Evolutionary conservation across 257 asterid species (phyloP).

Genomic region (Euphrasia confusa): DNA sequence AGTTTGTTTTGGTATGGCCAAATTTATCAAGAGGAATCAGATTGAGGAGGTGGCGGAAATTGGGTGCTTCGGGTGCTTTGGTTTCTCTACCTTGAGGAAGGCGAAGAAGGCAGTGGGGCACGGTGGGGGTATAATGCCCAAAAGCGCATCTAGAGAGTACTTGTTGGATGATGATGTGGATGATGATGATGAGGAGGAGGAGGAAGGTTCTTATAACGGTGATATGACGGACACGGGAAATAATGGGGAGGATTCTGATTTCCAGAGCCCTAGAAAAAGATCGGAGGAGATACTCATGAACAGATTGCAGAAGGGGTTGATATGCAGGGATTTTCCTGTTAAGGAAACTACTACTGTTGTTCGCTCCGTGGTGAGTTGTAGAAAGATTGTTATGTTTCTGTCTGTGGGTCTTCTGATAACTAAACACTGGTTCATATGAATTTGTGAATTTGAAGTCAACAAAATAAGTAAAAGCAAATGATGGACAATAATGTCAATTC

Average conservation of each 20-base stretch:
- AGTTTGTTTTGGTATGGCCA: constrained; percentile 16
- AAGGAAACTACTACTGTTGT: constrained; percentile 64
- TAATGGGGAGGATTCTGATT: constrained; percentile 56
- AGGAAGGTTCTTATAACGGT: constrained; percentile 46
- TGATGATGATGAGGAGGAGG: constrained; percentile 55
- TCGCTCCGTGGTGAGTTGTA: constrained; percentile 65
- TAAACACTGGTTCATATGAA: neutral
- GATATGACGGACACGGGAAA: constrained; percentile 56
- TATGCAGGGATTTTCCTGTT: constrained; percentile 90
- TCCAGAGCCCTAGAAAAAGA: constrained; percentile 61
- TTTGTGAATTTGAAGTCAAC: constrained; percentile 7
- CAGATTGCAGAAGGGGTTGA: constrained; percentile 55
- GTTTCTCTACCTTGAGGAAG: constrained; percentile 64
- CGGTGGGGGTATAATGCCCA: constrained; percentile 27
- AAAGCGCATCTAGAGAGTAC: constrained; percentile 47
- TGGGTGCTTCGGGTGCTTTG: constrained; percentile 97
- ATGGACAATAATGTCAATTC: neutral
- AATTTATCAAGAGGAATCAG: constrained; percentile 39
- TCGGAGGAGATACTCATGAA: constrained; percentile 74
- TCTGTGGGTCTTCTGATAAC: neutral
- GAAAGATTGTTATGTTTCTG: neutral
- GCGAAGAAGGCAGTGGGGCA: constrained; percentile 42
- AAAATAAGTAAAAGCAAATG: neutral
- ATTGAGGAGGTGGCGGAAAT: constrained; percentile 47
- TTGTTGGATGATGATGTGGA: constrained; percentile 65